Base-by-base conservation (phyloP, 192 early-diverging fungal genomes). In the Rhizoclosmatium sp. region DNA sequence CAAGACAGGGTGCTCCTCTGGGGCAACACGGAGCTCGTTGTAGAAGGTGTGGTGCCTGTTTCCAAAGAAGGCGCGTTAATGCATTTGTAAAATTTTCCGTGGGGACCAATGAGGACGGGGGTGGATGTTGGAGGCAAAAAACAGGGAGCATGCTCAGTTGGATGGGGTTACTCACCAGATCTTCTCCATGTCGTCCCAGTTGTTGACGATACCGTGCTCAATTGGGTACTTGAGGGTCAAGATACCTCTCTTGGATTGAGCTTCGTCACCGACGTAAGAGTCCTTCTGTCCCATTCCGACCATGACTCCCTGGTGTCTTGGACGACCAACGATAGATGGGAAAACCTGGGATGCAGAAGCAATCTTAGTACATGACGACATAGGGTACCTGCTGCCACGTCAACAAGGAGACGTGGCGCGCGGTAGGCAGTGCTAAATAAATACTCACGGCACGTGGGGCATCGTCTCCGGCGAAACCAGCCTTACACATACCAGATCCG, bases 1-100 rank as follows among this genome's bases (percentile, higher is more conserved):
- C 78, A 98, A 88, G n/a, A 98, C 94, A 48, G 96, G 96, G 90
- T 98, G 96, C 87, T 97, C 95, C 86, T 99, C 97, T 75, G 97
- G 96, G 58, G 95, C 96, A 73, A 97, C 95, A 87, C 95, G 96
- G 80, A 99, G 91, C 87, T 98, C 95, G 85, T 98, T 97, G 91
- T 96, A 98, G 90, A 96, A 91, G 76, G 94, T 96, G 88, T 98
- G 95, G 89, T 97, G 95, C 96, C 96, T 84, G 68, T 39, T 44
- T 40, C 5, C 23, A 62, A 40, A 31, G 14, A 65, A 7, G 40
- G 14, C 12, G 62, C 40, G 19, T 14, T 65, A 40, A 3, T 19
- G 12, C 16, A 65, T 31, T 31, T 31, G 62, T 65, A 39, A 65
- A 39, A 65, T 14, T 56, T 56, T 9, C 54, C 10, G 19, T 56